phyloP scores from a whole-genome alignment of 2,329 filamentous ascomycete species.

The Endocalyx cinctus region DNA sequence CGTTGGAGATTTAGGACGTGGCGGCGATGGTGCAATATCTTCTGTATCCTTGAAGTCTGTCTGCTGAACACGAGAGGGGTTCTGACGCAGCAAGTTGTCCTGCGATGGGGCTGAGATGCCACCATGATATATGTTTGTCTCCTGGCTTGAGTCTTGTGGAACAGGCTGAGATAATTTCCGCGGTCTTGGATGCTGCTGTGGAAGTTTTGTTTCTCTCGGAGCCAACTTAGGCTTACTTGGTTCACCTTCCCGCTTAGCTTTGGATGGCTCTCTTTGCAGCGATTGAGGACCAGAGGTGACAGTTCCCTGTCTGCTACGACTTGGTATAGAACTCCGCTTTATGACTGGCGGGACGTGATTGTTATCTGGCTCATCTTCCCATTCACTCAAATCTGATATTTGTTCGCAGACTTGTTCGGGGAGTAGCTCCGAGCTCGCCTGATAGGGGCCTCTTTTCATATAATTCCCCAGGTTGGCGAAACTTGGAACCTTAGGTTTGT shows the following conservation, averaged over 20 bases:
- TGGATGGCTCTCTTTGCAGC: no score
- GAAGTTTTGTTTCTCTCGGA: no score
- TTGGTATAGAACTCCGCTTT: conserved; percentile 3
- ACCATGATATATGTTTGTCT: neutral
- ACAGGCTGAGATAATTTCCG: no score
- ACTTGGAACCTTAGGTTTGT: conserved; percentile 21
- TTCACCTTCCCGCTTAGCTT: no score
- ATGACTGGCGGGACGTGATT: conserved; percentile 8
- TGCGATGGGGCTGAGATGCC: neutral
- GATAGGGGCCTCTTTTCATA: conserved; percentile 9
- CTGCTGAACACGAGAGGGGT: neutral
- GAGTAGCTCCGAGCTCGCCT: conserved; percentile 6
- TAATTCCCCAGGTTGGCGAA: conserved; percentile 20
- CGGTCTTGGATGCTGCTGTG: no score
- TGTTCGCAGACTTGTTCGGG: conserved; percentile 4
- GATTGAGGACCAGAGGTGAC: no score
- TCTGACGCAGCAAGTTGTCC: conserved; percentile 1
- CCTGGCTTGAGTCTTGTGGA: neutral
- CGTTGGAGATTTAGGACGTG: conserved; percentile 34
- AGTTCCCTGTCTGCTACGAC: no score
- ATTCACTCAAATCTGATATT: conserved; percentile 47
- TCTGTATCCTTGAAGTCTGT: conserved; percentile 3
- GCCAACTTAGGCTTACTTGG: neutral
- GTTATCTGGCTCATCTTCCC: conserved; percentile 42
- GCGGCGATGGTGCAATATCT: conserved; percentile 10